phyloP scores from a whole-genome alignment of 2,329 filamentous ascomycete genomes.

The Tolypocladium endophyticum region DNA sequence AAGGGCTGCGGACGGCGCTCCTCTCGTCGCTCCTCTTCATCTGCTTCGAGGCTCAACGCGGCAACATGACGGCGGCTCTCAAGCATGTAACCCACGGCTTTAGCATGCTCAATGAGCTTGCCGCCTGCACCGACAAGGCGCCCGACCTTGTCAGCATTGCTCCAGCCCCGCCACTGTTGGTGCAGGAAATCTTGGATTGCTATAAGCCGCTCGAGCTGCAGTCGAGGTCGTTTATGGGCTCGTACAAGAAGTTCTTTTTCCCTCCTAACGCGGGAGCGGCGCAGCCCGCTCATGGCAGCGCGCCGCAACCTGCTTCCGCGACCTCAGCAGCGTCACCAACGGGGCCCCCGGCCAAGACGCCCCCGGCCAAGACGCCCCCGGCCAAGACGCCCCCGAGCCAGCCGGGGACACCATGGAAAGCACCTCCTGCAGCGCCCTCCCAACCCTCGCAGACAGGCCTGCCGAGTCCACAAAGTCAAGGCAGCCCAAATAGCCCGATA shows the following conservation, averaged over 20 bases:
- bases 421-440: slow-evolving; percentile 2
- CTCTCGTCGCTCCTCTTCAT: slow-evolving; percentile 29
- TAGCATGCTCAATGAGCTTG: slow-evolving; percentile 27
- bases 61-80: slow-evolving; percentile 27
- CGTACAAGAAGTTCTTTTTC: slow-evolving; percentile 24
- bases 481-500: slow-evolving; percentile 13
- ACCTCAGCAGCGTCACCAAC: neutral
- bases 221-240: slow-evolving; percentile 27
- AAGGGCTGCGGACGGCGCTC: slow-evolving; percentile 26
- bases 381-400: slow-evolving; percentile 14
- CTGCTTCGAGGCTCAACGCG: slow-evolving; percentile 29
- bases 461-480: slow-evolving; percentile 23
- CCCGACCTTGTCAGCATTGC: slow-evolving; percentile 26
- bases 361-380: slow-evolving; percentile 5
- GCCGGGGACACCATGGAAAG: slow-evolving; percentile 15
- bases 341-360: slow-evolving; percentile 8
- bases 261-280: slow-evolving; percentile 6
- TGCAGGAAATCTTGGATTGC: slow-evolving; percentile 27
- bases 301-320: neutral
- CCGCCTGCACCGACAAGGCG: slow-evolving; percentile 23
- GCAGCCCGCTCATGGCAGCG: neutral
- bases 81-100: slow-evolving; percentile 30
- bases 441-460: slow-evolving; percentile 10
- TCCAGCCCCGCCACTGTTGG: slow-evolving; percentile 22
- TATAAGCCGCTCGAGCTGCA: slow-evolving; percentile 27